Percentiles rank a stretch among this genome's conserved stretches.
These are phyloP conservation scores for Singerocomus inundabilis DNA, from an alignment of 1,284 basidiomycete species.

Conservation along the genomic window DNA sequence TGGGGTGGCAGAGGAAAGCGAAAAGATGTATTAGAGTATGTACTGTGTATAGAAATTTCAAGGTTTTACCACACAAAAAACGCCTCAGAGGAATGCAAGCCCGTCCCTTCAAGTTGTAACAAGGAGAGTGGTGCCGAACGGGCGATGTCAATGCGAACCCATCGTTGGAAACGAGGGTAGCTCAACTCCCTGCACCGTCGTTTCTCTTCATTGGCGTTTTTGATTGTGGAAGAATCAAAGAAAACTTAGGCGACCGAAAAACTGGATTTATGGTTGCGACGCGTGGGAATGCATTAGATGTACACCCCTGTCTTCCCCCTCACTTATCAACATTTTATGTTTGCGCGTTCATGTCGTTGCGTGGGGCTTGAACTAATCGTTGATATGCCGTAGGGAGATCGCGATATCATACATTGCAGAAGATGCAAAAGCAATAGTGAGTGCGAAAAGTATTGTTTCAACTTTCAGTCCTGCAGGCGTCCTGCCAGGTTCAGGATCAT, in stretches of 20 bases:
- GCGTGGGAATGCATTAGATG: slow-evolving; percentile 26
- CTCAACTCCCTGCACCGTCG: slow-evolving; percentile 46
- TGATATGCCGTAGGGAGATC: too few species aligned
- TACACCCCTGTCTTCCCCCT: background rate
- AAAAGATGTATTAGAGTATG: background rate
- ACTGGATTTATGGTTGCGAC: background rate
- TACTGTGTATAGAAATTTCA: background rate
- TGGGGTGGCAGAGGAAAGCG: background rate
- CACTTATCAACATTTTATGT: too few species aligned
- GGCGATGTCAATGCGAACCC: slow-evolving; percentile 44
- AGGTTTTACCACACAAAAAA: slow-evolving; percentile 21
- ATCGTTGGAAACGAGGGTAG: slow-evolving; percentile 28
- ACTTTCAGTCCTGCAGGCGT: too few species aligned
- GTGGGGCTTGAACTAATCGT: too few species aligned
- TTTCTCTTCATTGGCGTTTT: slow-evolving; percentile 47
- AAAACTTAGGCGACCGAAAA: background rate
- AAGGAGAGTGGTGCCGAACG: slow-evolving; percentile 50
- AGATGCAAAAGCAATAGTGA: too few species aligned
- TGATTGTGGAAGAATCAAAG: slow-evolving; percentile 53
- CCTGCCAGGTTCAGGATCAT: too few species aligned
- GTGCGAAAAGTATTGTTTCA: too few species aligned
- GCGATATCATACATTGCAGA: too few species aligned
- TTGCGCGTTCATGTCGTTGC: too few species aligned
- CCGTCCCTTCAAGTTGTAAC: slow-evolving; percentile 50
- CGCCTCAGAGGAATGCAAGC: slow-evolving; percentile 45